Percentiles rank a stretch among this genome's conserved stretches.
These are phyloP conservation scores for Daldinia childiae DNA, from an alignment of 495 filamentous ascomycete species.

Conservation along the genomic window DNA sequence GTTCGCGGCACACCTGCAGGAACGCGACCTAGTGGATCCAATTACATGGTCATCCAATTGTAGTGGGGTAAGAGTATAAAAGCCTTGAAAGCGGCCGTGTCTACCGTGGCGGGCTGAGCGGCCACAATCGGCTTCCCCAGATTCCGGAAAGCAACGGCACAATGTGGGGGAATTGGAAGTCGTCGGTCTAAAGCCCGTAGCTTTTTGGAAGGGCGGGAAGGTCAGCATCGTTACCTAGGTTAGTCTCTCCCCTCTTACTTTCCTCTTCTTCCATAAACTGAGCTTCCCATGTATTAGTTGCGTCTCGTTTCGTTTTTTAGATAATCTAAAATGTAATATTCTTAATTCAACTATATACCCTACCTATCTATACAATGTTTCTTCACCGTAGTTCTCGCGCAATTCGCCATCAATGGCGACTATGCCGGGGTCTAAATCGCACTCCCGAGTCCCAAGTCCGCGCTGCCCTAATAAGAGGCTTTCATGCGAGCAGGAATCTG, in stretches of 20 bases:
- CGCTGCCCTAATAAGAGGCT: conserved; percentile 56
- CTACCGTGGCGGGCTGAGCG: conserved; percentile 3
- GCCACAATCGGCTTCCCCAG: conserved; percentile 48
- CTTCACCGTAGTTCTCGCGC: conserved; percentile 55
- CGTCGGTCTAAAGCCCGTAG: neutral
- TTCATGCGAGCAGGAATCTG: conserved; percentile 68
- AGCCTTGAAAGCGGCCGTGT: neutral
- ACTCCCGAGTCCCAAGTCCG: conserved; percentile 43
- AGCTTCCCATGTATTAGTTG: neutral
- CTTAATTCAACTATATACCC: conserved; percentile 7
- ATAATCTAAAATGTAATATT: conserved; percentile 25
- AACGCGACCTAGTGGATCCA: conserved; percentile 22
- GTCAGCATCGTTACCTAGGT: conserved; percentile 23
- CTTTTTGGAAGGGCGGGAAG: conserved; percentile 8
- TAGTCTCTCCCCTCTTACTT: conserved; percentile 14
- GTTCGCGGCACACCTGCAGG: conserved; percentile 27
- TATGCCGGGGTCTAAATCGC: conserved; percentile 48
- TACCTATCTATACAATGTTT: conserved; percentile 52
- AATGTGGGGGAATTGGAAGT: conserved; percentile 43
- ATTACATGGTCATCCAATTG: conserved; percentile 26
- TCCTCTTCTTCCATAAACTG: conserved; percentile 8
- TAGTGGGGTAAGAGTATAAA: conserved; percentile 11
- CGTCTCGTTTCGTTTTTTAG: neutral
- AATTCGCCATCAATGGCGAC: conserved; percentile 53
- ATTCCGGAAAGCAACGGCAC: conserved; percentile 44